A percentile compares a stretch with the other conserved stretches of the same genome.
Evolutionary conservation across 116 monocot genomes (phyloP).

Genomic region (Posidonia oceanica): DNA sequence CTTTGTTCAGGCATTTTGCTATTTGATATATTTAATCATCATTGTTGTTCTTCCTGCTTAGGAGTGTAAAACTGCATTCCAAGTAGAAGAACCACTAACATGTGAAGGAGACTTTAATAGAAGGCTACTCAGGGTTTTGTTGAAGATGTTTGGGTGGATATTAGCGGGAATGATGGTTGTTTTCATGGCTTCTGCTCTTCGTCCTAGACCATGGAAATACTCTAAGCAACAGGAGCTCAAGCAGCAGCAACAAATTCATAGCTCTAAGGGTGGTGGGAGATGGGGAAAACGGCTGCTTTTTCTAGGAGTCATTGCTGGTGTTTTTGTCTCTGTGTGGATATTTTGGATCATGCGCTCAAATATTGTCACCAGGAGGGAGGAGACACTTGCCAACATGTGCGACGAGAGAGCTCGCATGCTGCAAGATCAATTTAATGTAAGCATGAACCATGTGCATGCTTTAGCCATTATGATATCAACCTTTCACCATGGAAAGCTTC

Average conservation of each 20-base stretch:
- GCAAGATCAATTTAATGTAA: constrained; percentile 95
- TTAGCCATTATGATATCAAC: constrained; percentile 79
- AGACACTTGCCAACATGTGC: constrained; percentile 75
- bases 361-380: constrained; percentile 52
- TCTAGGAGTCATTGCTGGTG: constrained; percentile 48
- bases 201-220: constrained; percentile 11
- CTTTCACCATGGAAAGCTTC: constrained; percentile 83
- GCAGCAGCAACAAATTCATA: constrained; percentile 20
- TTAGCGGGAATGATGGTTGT: constrained; percentile 22
- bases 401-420: constrained; percentile 95
- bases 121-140: constrained; percentile 14
- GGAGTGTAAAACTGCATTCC: constrained; percentile 20
- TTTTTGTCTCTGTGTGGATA: constrained; percentile 51
- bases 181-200: constrained; percentile 10
- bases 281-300: constrained; percentile 57
- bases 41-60: constrained; percentile 7
- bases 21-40: neutral
- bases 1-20: neutral
- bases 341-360: constrained; percentile 63
- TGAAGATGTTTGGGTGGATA: constrained; percentile 20
- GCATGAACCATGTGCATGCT: constrained; percentile 96
- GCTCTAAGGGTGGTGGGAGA: constrained; percentile 34
- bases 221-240: constrained; percentile 14
- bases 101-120: constrained; percentile 12
- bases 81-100: constrained; percentile 8